These are phyloP conservation scores for Beta vulgaris DNA, from an alignment of 148 eudicot species.

Conservation along the genomic window DNA sequence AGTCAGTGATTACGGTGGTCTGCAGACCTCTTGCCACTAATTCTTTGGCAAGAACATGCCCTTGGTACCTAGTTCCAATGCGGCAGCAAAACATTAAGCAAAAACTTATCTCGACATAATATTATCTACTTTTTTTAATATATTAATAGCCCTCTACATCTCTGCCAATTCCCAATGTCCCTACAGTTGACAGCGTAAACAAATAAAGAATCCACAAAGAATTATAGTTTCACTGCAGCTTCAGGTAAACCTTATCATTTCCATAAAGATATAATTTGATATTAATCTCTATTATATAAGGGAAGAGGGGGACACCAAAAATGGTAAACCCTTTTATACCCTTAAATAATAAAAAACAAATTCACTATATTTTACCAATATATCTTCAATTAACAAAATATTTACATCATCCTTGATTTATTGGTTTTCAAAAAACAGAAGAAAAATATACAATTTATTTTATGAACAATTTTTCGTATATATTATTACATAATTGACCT, in stretches of 20 bases:
- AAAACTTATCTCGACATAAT: constrained; percentile 4
- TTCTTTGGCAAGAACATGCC: constrained; percentile 93
- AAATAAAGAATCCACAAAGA: neutral
- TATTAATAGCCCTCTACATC: neutral
- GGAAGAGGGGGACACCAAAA: no score
- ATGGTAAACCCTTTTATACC: no score
- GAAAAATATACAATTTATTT: no score
- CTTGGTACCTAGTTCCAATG: constrained; percentile 66
- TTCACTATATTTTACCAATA: no score
- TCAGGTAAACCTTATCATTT: neutral
- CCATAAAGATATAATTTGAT: neutral
- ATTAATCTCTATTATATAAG: no score
- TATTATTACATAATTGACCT: no score
- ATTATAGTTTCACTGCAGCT: neutral
- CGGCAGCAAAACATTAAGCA: constrained; percentile 6
- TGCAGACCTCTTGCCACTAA: constrained; percentile 86
- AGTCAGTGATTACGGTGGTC: constrained; percentile 92
- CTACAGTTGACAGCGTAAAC: neutral
- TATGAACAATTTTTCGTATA: no score
- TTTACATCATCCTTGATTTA: no score
- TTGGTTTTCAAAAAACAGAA: no score
- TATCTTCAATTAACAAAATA: no score
- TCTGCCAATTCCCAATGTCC: neutral
- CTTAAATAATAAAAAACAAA: no score
- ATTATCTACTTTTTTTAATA: neutral